A percentile compares a stretch with the other conserved stretches of the same genome.
Evolutionary conservation across 805 yeast genomes (phyloP).

Genomic region (Lachancea sp.): DNA sequence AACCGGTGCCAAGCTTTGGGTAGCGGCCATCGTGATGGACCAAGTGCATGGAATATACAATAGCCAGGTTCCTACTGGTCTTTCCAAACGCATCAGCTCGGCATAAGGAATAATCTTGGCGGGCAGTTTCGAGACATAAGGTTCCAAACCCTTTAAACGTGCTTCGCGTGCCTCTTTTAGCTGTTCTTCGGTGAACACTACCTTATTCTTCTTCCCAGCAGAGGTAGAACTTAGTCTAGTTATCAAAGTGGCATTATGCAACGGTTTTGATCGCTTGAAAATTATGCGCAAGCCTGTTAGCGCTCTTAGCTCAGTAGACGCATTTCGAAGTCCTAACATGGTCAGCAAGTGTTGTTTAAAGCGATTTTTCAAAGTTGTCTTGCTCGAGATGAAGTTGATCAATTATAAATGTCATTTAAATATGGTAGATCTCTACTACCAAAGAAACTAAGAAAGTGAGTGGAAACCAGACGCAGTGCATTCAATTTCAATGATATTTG

Average conservation of each 20-base stretch:
- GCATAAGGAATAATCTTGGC: conserved; percentile 79
- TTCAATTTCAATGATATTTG: too few relatives aligned
- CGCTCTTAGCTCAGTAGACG: neutral
- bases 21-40: conserved; percentile 90
- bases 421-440: too few relatives aligned
- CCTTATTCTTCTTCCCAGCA: neutral
- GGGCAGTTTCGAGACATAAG: conserved; percentile 60
- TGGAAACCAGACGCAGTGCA: too few relatives aligned
- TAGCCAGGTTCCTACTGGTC: conserved; percentile 92
- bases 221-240: conserved; percentile 1
- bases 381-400: too few relatives aligned
- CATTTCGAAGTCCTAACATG: neutral
- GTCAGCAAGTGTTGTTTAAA: neutral
- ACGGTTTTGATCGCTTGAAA: neutral
- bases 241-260: neutral
- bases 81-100: conserved; percentile 83
- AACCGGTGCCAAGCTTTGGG: conserved; percentile 61
- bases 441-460: too few relatives aligned
- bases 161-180: conserved; percentile 40
- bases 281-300: neutral
- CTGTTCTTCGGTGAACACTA: conserved; percentile 25
- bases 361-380: neutral
- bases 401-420: too few relatives aligned
- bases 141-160: conserved; percentile 43
- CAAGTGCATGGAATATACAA: conserved; percentile 81